Base-by-base conservation (phyloP, 2,329 filamentous ascomycete genomes). In the Piedraia hortae region DNA sequence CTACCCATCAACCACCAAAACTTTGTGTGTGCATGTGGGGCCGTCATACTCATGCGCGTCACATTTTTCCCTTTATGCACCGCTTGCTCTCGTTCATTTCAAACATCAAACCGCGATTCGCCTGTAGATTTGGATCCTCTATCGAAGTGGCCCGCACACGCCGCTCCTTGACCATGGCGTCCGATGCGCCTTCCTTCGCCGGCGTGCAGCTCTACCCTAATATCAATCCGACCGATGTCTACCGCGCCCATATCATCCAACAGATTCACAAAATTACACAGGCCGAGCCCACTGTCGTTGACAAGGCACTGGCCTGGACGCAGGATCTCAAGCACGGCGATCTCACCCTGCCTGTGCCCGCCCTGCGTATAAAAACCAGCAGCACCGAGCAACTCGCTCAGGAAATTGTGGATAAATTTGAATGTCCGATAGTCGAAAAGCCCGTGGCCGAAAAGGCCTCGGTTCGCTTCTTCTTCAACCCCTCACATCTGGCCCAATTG, bases 251-350 rank as follows among this genome's bases (percentile, higher is more conserved):
- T 42, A 60, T 88, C 30, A 66, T 71, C 29, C 54, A 67, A 18
- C 51, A 73, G 21, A 50, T 88, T 18, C 51, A 61, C 15, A 51
- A 61, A 10, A 58, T 77, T 28, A 73, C 69, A 2, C 70, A 68
- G 11, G 68, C 75, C 13, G 68, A 74, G 26, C 43, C 56, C 15
- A 51, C 56, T 24, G 62, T 77, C 34, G 67, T 88, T 40, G 78
- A 73, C 47, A 62, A 63, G 12, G 63, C 64, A 16, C 51, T 89
- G 18, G 61, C 71, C 49, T 82, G 73, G 72, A 82, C 75, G 4
- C 54, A 62, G 29, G 62, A 67, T 16, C 54, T 78, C 11, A 75
- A 85, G 32, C 77, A 80, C 51, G 77, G 77, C 21, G 77, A 89
- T 46, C 49, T 88, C 34, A 60, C 73, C 23, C 48, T 89, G 20